Evolutionary conservation across 495 filamentous ascomycete genomes (phyloP), one percentile per base, ranked within the genome.

Genomic region (Xeromyces bisporus): DNA sequence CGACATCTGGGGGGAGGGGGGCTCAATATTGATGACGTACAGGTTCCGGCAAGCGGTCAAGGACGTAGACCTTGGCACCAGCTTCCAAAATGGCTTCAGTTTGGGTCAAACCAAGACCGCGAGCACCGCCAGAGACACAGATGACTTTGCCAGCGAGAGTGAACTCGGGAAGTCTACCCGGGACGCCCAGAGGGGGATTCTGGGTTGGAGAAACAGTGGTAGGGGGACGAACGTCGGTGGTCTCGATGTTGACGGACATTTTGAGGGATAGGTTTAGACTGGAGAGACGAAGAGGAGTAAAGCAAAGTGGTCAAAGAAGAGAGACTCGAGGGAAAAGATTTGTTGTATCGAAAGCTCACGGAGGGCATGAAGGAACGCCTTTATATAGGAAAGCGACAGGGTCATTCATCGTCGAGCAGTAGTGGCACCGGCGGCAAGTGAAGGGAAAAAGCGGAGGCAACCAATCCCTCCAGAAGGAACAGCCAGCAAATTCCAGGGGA

Each of bases 41-140:
- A 9, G 59, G 57, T 17, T 64, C 59, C 24, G 56, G 52, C 20
- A 64, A 46, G 32, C 59, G 56, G 37, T 64, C 59, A 4, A 64
- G 48, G 24, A 57, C 53, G 34, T 63, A 57, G 20, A 63, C 73
- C 23, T 51, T 77, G 14, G 79, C 80, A 17, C 81, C 80, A 10
- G 80, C 79, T 55, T 84, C 79, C 12, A 86, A 56, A n/a, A 87
- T 55, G 6, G 75, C 81, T 45, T 84, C 74, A 27, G 79, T 76
- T 47, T 85, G 80, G 6, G 72, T 73, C 10, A 93, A 55, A 28
- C 82, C 83, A 11, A 91, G 58, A 1, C 84, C 84, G 36, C 80
- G 71, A 2, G 71, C 84, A 33, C 69, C 84, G 17, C 84, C 84
- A 2, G 79, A 80, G 4, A 93, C 73, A 16, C 80, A 45, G 21